A percentile compares a stretch with the other conserved stretches of the same genome.
Conservation (phyloP, 108 stramenopile species). For the Pseudonitzschia pungens region DNA sequence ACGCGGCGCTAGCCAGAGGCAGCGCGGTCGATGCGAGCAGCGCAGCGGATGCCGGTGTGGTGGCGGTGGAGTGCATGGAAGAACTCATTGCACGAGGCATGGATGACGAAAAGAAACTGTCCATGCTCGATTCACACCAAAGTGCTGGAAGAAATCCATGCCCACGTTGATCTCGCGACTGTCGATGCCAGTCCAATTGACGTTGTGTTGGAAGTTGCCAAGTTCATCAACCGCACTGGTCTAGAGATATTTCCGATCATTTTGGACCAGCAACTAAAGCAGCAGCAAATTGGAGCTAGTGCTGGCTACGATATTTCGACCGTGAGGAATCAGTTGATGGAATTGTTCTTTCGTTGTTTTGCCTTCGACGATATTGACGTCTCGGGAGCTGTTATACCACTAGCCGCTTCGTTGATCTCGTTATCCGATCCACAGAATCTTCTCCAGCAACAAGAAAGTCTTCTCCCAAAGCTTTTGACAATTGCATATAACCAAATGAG, state of each 20-base stretch:
- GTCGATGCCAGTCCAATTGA: slow-evolving; percentile 45
- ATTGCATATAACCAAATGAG: slow-evolving; percentile 67
- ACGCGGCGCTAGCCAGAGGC: slow-evolving; percentile 25
- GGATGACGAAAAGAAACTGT: slow-evolving; percentile 55
- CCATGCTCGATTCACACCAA: slow-evolving; percentile 37
- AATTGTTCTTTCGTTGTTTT: slow-evolving; percentile 65
- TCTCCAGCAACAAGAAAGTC: slow-evolving; percentile 19
- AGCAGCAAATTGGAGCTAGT: not conserved
- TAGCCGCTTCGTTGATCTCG: slow-evolving; percentile 33
- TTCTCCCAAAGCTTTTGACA: slow-evolving; percentile 40
- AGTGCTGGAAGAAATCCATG: slow-evolving; percentile 41
- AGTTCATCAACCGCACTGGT: slow-evolving; percentile 58
- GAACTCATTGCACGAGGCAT: slow-evolving; percentile 65
- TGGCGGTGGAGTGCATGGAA: slow-evolving; percentile 48
- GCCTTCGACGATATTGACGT: slow-evolving; percentile 80
- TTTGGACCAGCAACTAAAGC: not conserved
- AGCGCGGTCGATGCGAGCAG: slow-evolving; percentile 20
- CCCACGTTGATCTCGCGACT: slow-evolving; percentile 30
- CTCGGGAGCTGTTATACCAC: slow-evolving; percentile 65
- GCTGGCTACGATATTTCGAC: slow-evolving; percentile 5
- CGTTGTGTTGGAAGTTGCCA: slow-evolving; percentile 64
- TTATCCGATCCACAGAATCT: slow-evolving; percentile 1
- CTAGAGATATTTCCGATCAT: slow-evolving; percentile 43
- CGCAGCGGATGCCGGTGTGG: slow-evolving; percentile 36
- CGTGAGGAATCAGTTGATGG: slow-evolving; percentile 36